A percentile compares a stretch with the other conserved stretches of the same genome.
Conservation (phyloP, 345 rosid genomes). For the Salix koriyanagi region DNA sequence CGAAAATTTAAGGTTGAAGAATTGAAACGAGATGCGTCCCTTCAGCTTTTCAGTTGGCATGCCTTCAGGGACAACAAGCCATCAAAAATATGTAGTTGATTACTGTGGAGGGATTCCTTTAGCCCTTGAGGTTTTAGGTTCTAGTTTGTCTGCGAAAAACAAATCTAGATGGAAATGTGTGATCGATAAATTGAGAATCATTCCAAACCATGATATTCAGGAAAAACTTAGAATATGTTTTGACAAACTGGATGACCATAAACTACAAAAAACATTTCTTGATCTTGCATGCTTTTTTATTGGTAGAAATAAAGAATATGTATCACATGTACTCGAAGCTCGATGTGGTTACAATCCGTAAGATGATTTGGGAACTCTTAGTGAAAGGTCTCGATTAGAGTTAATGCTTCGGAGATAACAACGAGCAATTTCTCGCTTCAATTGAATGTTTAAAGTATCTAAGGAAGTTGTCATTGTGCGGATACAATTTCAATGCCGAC, state of each 20-base stretch:
- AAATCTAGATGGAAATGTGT: constrained; percentile 2
- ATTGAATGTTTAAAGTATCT: too few relatives aligned
- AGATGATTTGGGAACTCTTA: neutral
- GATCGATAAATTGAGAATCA: neutral
- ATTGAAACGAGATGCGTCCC: neutral
- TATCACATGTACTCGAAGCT: neutral
- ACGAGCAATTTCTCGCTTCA: too few relatives aligned
- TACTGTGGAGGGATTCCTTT: constrained; percentile 9
- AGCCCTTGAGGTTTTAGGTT: constrained; percentile 14
- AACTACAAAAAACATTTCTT: neutral
- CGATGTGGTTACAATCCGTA: neutral
- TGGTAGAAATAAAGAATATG: neutral
- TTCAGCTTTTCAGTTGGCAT: constrained; percentile 5
- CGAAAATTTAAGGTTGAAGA: neutral
- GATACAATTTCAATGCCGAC: too few relatives aligned
- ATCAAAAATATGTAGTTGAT: neutral
- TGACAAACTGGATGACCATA: neutral
- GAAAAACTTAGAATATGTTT: neutral
- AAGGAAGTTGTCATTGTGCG: too few relatives aligned
- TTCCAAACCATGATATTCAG: neutral
- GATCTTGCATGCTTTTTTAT: neutral
- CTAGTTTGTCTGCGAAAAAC: neutral
- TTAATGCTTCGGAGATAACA: too few relatives aligned
- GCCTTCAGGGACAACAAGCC: constrained; percentile 6
- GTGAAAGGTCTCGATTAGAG: neutral